phyloP scores from a whole-genome alignment of 805 yeast genomes.

The Brettanomyces custersianus region DNA sequence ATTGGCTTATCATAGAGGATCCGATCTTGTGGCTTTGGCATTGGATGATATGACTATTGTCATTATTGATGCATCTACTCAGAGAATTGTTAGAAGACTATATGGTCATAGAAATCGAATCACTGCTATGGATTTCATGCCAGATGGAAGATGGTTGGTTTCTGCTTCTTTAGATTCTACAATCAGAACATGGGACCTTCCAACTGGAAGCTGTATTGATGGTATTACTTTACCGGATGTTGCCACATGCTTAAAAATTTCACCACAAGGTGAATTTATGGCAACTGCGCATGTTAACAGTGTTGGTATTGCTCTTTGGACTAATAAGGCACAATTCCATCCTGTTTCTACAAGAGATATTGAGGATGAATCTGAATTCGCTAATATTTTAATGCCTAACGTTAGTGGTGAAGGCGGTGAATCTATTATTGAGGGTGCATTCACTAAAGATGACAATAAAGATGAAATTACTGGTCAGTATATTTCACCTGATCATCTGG shows the following conservation, averaged over 20 bases:
- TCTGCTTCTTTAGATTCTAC: slow-evolving; percentile 80
- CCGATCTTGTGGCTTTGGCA: slow-evolving; percentile 79
- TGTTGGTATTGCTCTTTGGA: slow-evolving; percentile 88
- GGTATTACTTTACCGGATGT: slow-evolving; percentile 72
- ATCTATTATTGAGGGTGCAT: slow-evolving; percentile 69
- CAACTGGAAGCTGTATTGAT: slow-evolving; percentile 94
- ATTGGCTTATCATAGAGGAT: slow-evolving; percentile 68
- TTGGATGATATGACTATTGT: slow-evolving; percentile 81
- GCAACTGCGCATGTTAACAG: slow-evolving; percentile 91
- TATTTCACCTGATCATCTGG: slow-evolving; percentile 53
- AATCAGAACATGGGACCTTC: slow-evolving; percentile 93
- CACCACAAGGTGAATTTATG: slow-evolving; percentile 81
- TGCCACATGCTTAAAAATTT: slow-evolving; percentile 72
- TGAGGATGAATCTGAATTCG: slow-evolving; percentile 67
- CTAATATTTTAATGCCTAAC: slow-evolving; percentile 57
- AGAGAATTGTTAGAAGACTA: slow-evolving; percentile 73
- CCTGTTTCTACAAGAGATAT: slow-evolving; percentile 69
- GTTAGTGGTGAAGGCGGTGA: slow-evolving; percentile 72
- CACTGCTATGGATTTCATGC: slow-evolving; percentile 81
- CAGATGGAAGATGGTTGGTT: slow-evolving; percentile 93
- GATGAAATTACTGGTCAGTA: slow-evolving; percentile 26
- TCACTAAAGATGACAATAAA: slow-evolving; percentile 28
- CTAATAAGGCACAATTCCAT: slow-evolving; percentile 76
- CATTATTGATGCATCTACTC: slow-evolving; percentile 74
- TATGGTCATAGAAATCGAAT: slow-evolving; percentile 87